Conservation (phyloP, 805 yeast genomes). For the Pichia membranifaciens region DNA sequence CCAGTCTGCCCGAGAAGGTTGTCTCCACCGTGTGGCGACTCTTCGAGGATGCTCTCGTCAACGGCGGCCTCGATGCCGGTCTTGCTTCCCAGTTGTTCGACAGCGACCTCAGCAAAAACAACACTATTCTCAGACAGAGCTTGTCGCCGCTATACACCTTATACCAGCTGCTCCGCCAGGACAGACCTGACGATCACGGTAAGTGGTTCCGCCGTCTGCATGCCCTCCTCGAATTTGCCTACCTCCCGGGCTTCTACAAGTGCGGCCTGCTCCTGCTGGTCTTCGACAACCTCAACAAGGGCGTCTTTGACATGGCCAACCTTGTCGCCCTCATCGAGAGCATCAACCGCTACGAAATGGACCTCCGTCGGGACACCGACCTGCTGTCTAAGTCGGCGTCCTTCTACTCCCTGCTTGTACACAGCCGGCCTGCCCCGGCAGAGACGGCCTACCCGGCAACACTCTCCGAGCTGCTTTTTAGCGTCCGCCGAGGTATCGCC, state of each 20-base stretch:
- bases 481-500: conserved; percentile 23
- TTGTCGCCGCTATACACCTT: conserved; percentile 68
- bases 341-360: conserved; percentile 22
- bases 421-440: conserved; percentile 10
- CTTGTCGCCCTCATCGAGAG: conserved; percentile 22
- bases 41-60: conserved; percentile 53
- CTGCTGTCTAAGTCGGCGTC: conserved; percentile 12
- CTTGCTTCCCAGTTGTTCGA: conserved; percentile 3
- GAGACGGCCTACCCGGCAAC: conserved; percentile 5
- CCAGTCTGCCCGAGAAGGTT: conserved; percentile 50
- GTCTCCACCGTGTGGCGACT: conserved; percentile 53
- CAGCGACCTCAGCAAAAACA: background rate
- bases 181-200: conserved; percentile 20
- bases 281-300: conserved; percentile 29
- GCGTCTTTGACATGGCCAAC: conserved; percentile 18
- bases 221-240: conserved; percentile 42
- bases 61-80: conserved; percentile 36
- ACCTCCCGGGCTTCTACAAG: conserved; percentile 46
- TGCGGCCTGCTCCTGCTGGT: conserved; percentile 47
- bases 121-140: conserved; percentile 60
- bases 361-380: conserved; percentile 14
- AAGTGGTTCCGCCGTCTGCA: conserved; percentile 28
- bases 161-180: conserved; percentile 40
- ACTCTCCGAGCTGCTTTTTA: conserved; percentile 14
- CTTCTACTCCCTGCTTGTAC: conserved; percentile 19